Conservation (phyloP, 2,329 filamentous ascomycete genomes). For the Nemania sp. region DNA sequence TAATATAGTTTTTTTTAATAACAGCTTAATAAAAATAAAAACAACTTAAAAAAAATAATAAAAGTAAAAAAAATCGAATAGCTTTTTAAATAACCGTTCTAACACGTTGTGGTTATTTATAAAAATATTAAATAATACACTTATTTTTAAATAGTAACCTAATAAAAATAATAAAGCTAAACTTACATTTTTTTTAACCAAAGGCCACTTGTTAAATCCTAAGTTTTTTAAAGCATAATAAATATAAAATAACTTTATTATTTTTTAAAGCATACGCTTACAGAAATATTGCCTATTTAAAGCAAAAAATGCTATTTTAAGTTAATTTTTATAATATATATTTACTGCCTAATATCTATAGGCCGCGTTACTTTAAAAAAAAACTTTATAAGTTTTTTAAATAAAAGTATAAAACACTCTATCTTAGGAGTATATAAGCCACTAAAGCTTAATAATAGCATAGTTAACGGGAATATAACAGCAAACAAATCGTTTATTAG, state of each 20-base stretch:
- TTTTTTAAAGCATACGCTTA: not conserved
- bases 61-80: no score
- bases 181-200: no score
- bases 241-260: not conserved
- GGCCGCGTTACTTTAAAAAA: not conserved
- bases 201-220: not conserved
- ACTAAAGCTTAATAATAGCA: constrained; percentile 12
- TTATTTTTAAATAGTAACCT: no score
- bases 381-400: not conserved
- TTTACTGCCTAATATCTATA: not conserved
- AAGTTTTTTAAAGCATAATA: constrained; percentile 7
- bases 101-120: no score
- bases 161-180: no score
- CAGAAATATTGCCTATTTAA: constrained; percentile 2
- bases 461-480: not conserved
- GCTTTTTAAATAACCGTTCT: no score
- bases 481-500: not conserved
- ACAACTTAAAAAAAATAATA: no score
- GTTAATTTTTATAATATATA: constrained; percentile 7
- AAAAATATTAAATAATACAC: no score
- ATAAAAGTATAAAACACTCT: constrained; percentile 5
- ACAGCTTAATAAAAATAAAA: no score
- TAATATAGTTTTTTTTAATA: no score
- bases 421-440: not conserved
- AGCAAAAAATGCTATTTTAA: not conserved